Conservation (phyloP, 371 early-diverging fungal genomes). For the Umbelopsis sp. region DNA sequence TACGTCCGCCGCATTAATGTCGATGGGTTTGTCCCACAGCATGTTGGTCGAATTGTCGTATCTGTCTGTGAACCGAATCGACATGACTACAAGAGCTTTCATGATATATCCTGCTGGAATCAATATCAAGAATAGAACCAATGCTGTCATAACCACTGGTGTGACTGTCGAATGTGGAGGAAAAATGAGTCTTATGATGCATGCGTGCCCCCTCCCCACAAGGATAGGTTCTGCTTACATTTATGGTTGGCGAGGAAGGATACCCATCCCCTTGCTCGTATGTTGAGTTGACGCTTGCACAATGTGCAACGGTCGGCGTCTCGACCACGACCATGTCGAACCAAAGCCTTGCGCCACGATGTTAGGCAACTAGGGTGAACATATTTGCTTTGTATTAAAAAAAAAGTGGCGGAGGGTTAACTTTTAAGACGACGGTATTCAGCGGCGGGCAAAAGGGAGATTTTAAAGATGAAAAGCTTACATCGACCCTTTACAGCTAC, state of each 20-base stretch:
- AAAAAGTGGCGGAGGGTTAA: slow-evolving; percentile 5
- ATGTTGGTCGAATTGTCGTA: slow-evolving; percentile 31
- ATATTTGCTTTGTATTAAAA: slow-evolving; percentile 44
- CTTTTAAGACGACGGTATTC: not conserved
- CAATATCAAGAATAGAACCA: slow-evolving; percentile 36
- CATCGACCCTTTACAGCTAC: slow-evolving; percentile 64
- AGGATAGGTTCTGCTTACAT: not conserved
- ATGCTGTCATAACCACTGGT: slow-evolving; percentile 35
- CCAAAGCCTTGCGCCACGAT: slow-evolving; percentile 50
- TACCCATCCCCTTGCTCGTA: slow-evolving; percentile 16
- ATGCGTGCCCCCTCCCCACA: too few species aligned
- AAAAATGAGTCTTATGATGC: not conserved
- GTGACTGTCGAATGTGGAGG: slow-evolving; percentile 22
- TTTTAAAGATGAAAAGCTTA: slow-evolving; percentile 21
- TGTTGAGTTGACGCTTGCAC: slow-evolving; percentile 33
- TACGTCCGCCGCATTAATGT: slow-evolving; percentile 17
- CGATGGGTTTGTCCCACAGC: slow-evolving; percentile 23
- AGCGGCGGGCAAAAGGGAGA: not conserved
- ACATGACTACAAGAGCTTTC: slow-evolving; percentile 46
- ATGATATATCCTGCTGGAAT: slow-evolving; percentile 45
- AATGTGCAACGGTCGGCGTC: slow-evolving; percentile 46
- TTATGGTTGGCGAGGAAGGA: not conserved
- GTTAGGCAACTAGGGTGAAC: slow-evolving; percentile 62
- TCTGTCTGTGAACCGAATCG: slow-evolving; percentile 20
- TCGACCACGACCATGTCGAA: slow-evolving; percentile 31